A percentile compares a stretch with the other conserved stretches of the same genome.
Evolutionary conservation across 1,284 basidiomycete genomes (phyloP).

Genomic region (Singerocomus inundabilis): DNA sequence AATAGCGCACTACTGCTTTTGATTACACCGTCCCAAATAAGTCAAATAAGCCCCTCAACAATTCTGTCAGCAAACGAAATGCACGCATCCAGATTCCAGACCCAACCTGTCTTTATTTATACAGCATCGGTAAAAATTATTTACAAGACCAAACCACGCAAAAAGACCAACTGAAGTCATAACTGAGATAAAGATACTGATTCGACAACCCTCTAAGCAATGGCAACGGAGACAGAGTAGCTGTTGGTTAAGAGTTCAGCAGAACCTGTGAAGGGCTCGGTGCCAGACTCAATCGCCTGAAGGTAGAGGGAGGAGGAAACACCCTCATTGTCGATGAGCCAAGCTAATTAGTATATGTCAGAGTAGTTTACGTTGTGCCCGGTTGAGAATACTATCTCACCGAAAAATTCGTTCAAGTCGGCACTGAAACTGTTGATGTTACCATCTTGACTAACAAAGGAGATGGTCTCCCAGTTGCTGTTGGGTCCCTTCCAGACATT

Average conservation of each 20-base stretch:
- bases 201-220: not conserved
- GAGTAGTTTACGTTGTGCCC: not conserved
- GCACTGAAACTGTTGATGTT: slow-evolving; percentile 52
- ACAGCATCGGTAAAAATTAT: not conserved
- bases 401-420: slow-evolving; percentile 58
- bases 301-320: slow-evolving; percentile 43
- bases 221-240: slow-evolving; percentile 36
- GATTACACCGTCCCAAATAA: slow-evolving; percentile 10
- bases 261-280: slow-evolving; percentile 45
- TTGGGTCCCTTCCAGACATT: slow-evolving; percentile 57
- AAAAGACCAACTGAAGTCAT: not conserved
- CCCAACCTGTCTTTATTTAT: no score
- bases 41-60: slow-evolving; percentile 16
- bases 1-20: slow-evolving; percentile 17
- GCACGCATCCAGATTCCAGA: not conserved
- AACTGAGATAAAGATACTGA: not conserved
- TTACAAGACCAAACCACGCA: not conserved
- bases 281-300: slow-evolving; percentile 47
- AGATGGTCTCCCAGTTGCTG: slow-evolving; percentile 54
- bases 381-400: slow-evolving; percentile 35
- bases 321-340: slow-evolving; percentile 40
- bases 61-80: not conserved
- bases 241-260: slow-evolving; percentile 41
- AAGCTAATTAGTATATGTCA: slow-evolving; percentile 34
- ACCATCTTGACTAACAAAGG: slow-evolving; percentile 50